Conservation (phyloP, 768 basidiomycete genomes). For the Pleurotus citrinopileatus region DNA sequence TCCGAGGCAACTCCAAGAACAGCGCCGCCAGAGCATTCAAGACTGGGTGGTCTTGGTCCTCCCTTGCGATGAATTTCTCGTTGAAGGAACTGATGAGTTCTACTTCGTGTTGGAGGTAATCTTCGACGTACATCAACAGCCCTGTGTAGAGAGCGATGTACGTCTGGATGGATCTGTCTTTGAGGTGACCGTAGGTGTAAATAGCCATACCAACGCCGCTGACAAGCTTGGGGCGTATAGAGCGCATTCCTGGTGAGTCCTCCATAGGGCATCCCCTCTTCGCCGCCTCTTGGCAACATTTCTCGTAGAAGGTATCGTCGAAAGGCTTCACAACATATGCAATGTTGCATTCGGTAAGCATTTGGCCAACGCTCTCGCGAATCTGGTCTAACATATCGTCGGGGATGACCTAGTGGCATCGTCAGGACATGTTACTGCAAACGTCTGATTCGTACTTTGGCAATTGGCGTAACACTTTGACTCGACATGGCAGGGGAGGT, state of each 20-base stretch:
- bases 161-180: background rate
- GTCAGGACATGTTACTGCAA: background rate
- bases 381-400: background rate
- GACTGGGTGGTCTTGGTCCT: background rate
- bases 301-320: background rate
- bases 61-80: background rate
- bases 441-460: background rate
- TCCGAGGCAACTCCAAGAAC: background rate
- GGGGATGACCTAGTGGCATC: background rate
- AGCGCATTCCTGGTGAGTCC: background rate
- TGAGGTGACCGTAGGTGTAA: background rate
- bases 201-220: constrained; percentile 5
- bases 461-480: background rate
- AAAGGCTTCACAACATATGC: constrained; percentile 1
- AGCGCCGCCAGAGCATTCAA: background rate
- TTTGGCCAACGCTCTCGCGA: background rate
- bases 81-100: background rate
- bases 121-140: constrained; percentile 2
- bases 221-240: background rate
- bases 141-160: constrained; percentile 1
- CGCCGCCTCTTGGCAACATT: background rate
- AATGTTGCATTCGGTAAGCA: constrained; percentile 1
- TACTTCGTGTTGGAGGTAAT: background rate
- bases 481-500: too few species aligned
- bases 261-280: constrained; percentile 1